phyloP scores from a whole-genome alignment of 116 monocot genomes.

The Iris pallida region DNA sequence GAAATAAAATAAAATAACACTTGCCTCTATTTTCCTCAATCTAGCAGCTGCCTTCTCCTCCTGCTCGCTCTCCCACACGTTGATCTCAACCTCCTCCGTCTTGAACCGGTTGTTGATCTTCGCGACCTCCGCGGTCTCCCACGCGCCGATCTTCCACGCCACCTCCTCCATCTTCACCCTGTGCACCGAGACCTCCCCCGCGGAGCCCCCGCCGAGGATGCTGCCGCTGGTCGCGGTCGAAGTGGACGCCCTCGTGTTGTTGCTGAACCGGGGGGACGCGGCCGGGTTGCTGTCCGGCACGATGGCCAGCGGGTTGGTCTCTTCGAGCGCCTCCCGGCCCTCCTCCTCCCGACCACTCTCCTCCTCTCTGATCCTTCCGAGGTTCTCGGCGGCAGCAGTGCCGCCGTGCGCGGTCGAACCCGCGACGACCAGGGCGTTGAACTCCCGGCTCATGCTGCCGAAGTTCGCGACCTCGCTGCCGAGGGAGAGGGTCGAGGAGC shows the following conservation, averaged over 20 bases:
- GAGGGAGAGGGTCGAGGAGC: constrained; percentile 27
- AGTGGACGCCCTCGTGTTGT: neutral
- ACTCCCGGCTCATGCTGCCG: constrained; percentile 80
- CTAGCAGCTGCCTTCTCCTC: constrained; percentile 58
- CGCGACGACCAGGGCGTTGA: constrained; percentile 82
- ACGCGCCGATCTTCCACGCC: constrained; percentile 73
- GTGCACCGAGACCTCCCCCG: constrained; percentile 35
- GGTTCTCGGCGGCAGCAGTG: constrained; percentile 3
- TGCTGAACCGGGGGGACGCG: constrained; percentile 28
- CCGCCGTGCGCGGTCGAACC: constrained; percentile 33
- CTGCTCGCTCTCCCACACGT: constrained; percentile 66
- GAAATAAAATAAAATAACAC: neutral
- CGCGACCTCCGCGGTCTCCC: constrained; percentile 84
- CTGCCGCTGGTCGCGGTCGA: neutral
- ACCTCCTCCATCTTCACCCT: constrained; percentile 84
- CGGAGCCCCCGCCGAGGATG: neutral
- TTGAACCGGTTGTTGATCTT: constrained; percentile 86
- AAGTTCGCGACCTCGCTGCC: constrained; percentile 62
- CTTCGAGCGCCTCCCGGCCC: too few relatives aligned
- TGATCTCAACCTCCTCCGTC: constrained; percentile 71
- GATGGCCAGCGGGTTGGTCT: constrained; percentile 71
- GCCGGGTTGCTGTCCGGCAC: constrained; percentile 61
- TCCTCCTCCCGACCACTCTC: constrained; percentile 37
- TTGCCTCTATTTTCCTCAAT: constrained; percentile 78
- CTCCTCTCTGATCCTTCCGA: constrained; percentile 57